Evolutionary conservation across 257 asterid species (phyloP), one percentile per base, ranked within the genome.

Genomic region (Hygrophila difformis): DNA sequence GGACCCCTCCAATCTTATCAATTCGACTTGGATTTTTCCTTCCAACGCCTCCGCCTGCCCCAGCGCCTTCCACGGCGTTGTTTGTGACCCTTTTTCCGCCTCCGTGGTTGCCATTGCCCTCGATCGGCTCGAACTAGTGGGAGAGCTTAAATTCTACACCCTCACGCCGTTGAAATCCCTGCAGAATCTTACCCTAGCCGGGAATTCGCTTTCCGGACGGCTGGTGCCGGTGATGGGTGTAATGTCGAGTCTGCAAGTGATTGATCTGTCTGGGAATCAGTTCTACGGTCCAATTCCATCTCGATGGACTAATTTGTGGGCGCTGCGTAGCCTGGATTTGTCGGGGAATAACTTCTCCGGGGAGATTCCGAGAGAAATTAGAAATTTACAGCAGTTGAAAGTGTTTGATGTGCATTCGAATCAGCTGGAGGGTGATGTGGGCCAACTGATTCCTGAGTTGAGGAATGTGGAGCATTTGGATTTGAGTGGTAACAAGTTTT

Each of bases 261-360:
- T 84, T 41, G 95, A 84, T 80, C 87, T 84, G 39, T 84, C 95
- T 2, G 63, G 65, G 2, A 84, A 84, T 34, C 73, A 60, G 49
- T 84, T 84, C 45, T 64, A 68, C 33, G 95, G 95, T 15, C 93
- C 93, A 1, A 64, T 84, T 34, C 95, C 95, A 1, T 66, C 55
- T 16, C 57, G 78, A 8, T 18, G 80, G 20, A 71, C 63, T 35
- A 76, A 75, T 24, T 68, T 84, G 4, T 80, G 89, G 89, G 68
- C 67, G 10, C 61, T 84, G 57, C 71, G 62, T 59, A 64, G 54
- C 42, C 60, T 80, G 12, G 80, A 84, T 62, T 67, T 84, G 48
- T 80, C 93, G 0, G 67, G 43, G 16, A 84, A 84, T 20, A 55
- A 68, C 18, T 77, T 84, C 40, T 56, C 77, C 9, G 78, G 75